phyloP scores from a whole-genome alignment of 176 grass and related monocot species.

The Tillandsia leiboldiana region DNA sequence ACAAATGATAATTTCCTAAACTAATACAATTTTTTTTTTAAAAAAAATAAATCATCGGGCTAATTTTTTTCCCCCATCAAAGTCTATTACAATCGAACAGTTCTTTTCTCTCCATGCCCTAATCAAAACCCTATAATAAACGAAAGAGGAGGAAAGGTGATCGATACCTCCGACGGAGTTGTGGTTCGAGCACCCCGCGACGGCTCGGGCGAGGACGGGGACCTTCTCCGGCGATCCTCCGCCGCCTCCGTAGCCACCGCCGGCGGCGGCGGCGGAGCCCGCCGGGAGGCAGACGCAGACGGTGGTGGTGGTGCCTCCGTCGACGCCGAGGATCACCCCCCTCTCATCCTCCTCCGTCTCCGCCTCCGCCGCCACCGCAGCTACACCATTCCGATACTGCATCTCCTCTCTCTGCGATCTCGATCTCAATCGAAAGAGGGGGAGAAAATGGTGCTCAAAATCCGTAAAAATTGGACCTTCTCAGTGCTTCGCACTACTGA shows the following conservation, averaged over 20 bases:
- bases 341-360: constrained; percentile 5
- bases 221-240: constrained; percentile 25
- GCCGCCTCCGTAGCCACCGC: too few relatives aligned
- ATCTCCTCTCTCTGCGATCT: neutral
- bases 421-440: too few relatives aligned
- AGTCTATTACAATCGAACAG: neutral
- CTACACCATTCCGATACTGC: neutral
- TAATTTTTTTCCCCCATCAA: too few relatives aligned
- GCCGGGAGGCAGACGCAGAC: constrained; percentile 92
- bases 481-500: too few relatives aligned
- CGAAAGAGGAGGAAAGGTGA: neutral
- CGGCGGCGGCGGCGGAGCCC: constrained; percentile 14
- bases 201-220: constrained; percentile 61
- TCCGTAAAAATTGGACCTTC: too few relatives aligned
- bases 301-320: constrained; percentile 87
- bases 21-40: too few relatives aligned
- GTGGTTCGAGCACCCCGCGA: constrained; percentile 83
- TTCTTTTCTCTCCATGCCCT: neutral
- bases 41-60: too few relatives aligned
- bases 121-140: neutral
- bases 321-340: constrained; percentile 82
- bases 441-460: too few relatives aligned
- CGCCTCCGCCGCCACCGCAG: constrained; percentile 12
- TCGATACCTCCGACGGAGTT: constrained; percentile 85
- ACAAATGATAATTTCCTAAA: too few relatives aligned